Conservation (phyloP, 1,284 basidiomycete species). For the Cystobasidium sp. region DNA sequence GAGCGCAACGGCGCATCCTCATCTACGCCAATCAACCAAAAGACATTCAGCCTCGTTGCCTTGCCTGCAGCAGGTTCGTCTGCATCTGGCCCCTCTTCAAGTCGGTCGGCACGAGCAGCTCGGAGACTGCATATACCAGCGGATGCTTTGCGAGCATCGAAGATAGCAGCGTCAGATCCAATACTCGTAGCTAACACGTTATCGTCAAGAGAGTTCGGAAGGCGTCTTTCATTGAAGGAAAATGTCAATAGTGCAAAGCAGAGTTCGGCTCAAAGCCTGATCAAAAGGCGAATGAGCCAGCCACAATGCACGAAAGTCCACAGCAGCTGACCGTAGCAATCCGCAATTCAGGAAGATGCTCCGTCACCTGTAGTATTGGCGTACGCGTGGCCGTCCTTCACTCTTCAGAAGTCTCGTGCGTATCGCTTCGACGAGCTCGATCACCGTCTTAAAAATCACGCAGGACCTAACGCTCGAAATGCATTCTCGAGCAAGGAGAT, state of each 20-base stretch:
- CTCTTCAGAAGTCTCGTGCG: constrained; percentile 46
- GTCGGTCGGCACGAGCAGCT: constrained; percentile 60
- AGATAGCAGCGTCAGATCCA: constrained; percentile 71
- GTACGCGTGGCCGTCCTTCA: constrained; percentile 54
- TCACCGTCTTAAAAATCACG: constrained; percentile 12
- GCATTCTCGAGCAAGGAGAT: constrained; percentile 43
- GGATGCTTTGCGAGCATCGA: constrained; percentile 67
- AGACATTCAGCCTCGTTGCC: neutral
- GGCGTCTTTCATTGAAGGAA: constrained; percentile 68
- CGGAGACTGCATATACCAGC: constrained; percentile 70
- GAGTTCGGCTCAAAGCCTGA: constrained; percentile 53
- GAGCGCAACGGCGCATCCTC: neutral
- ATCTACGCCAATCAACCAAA: neutral
- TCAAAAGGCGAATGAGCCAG: constrained; percentile 44
- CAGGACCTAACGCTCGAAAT: neutral
- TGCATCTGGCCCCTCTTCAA: neutral
- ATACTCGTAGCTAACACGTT: constrained; percentile 64
- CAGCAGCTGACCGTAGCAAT: neutral
- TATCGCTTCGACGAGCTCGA: neutral
- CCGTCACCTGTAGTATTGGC: constrained; percentile 47
- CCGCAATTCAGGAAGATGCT: constrained; percentile 8
- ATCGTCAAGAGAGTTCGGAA: constrained; percentile 59
- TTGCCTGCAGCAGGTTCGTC: constrained; percentile 1
- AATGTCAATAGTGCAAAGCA: constrained; percentile 66
- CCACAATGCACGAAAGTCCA: constrained; percentile 36